Base-by-base conservation (phyloP, 1,139 yeast genomes). In the Candida sanyaensis region DNA sequence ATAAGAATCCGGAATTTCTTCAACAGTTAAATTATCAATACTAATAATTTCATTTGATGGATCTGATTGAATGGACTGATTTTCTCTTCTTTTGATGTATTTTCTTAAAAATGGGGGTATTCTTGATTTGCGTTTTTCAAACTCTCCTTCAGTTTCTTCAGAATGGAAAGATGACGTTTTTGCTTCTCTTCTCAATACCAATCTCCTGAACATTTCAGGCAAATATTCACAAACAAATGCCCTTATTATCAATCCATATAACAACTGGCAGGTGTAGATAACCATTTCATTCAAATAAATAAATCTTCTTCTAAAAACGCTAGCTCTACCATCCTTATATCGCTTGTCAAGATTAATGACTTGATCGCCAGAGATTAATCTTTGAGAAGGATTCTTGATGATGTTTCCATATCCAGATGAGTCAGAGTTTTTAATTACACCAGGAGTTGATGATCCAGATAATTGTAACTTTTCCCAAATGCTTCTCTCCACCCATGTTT, bases 401-500 rank as follows among this genome's bases (percentile, higher is more conserved):
- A 73, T 48, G 50, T 73, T 71, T 3, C 59, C 65, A 50, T 75
- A 74, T 0, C 78, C 78, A 10, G 54, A 48, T 9, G 55, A 46
- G 4, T 52, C 48, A 34, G 60, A 55, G 9, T 58, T 57, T 33
- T 49, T 41, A 21, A 58, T 44, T 5, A 60, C 48, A 12, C 12
- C 13, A 48, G 23, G 26, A 32, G 24, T 6, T 30, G 37, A 21
- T 5, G 43, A 10, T 2, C 31, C 37, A 41, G 42, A 24, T 17
- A 12, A 26, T 40, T 51, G 45, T 11, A 60, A 17, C 13, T 52
- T 58, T 13, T 56, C 56, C 70, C 70, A 66, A 9, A 69, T 48
- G 23, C 62, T 55, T 40, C 66, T 57, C 49, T 84, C 90, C 9
- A 86, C 55, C 84, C 88, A 87, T 0, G 90, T 86, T n/a, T 70